phyloP scores from a whole-genome alignment of 2,329 filamentous ascomycete species.

The Chalaropsis ovoidea region DNA sequence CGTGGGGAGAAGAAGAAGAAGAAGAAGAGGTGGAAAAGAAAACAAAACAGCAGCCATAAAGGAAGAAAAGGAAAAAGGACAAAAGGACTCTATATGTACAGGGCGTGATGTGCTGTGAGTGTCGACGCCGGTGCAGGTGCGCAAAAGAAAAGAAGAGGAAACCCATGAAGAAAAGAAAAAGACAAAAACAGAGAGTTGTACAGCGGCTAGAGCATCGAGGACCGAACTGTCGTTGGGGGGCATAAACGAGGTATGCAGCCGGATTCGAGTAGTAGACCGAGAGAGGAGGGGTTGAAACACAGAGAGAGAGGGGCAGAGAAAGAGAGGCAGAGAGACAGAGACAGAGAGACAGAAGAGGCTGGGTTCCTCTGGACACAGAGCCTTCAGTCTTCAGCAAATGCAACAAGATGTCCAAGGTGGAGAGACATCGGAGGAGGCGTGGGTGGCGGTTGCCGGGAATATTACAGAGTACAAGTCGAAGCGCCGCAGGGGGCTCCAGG shows the following conservation, averaged over 20 bases:
- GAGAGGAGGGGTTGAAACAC: not conserved
- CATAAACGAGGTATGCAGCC: not conserved
- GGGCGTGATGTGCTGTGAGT: slow-evolving; percentile 14
- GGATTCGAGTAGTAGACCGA: not conserved
- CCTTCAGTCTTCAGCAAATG: not conserved
- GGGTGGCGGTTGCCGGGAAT: not conserved
- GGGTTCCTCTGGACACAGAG: not conserved
- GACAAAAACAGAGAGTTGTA: slow-evolving; percentile 17
- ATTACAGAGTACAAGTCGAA: not conserved
- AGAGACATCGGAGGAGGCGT: not conserved
- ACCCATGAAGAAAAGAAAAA: not conserved
- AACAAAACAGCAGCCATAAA: slow-evolving; percentile 19
- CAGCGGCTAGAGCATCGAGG: slow-evolving; percentile 12
- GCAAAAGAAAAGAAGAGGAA: slow-evolving; percentile 8
- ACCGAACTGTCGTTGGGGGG: slow-evolving; percentile 2
- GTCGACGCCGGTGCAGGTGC: slow-evolving; percentile 1
- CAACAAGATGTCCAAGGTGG: not conserved
- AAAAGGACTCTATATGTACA: slow-evolving; percentile 24
- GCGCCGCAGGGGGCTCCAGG: not conserved
- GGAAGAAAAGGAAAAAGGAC: slow-evolving; percentile 19
- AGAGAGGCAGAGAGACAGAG: too few relatives aligned
- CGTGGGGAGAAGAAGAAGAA: not conserved
- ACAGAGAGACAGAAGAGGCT: not conserved
- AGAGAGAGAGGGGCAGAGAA: too few relatives aligned
- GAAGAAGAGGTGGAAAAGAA: slow-evolving; percentile 3